phyloP scores from a whole-genome alignment of 768 basidiomycete genomes.

The Lepiota venenata region DNA sequence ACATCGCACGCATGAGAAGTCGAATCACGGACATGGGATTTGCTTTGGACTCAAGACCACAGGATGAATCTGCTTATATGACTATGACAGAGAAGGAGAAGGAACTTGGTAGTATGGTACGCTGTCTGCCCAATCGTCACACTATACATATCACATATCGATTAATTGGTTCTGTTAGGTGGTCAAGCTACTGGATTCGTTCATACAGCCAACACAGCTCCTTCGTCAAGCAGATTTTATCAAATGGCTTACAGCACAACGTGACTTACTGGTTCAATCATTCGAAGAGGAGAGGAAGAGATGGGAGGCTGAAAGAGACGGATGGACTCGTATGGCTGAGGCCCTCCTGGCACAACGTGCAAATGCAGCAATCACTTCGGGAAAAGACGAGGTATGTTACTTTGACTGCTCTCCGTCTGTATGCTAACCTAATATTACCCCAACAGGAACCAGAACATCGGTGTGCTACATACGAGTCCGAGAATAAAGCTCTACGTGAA shows the following conservation, averaged over 20 bases:
- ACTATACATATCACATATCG: conserved; percentile 14
- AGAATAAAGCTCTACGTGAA: conserved; percentile 57
- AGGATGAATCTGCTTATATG: neutral
- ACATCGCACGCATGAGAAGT: conserved; percentile 46
- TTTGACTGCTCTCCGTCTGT: conserved; percentile 5
- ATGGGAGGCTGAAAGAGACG: conserved; percentile 60
- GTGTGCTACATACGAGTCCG: conserved; percentile 47
- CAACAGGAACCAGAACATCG: conserved; percentile 55
- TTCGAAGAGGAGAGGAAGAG: conserved; percentile 55
- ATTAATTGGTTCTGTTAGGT: conserved; percentile 30
- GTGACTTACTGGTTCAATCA: conserved; percentile 51
- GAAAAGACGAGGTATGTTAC: conserved; percentile 44
- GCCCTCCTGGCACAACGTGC: conserved; percentile 53
- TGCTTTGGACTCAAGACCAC: conserved; percentile 3
- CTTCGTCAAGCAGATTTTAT: conserved; percentile 62
- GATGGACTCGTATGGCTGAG: conserved; percentile 67
- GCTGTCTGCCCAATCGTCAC: conserved; percentile 12
- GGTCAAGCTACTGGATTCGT: conserved; percentile 35
- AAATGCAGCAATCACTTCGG: conserved; percentile 26
- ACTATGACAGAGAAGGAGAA: conserved; percentile 35
- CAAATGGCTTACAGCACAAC: conserved; percentile 49
- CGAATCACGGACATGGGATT: conserved; percentile 43
- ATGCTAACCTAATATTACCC: conserved; percentile 11
- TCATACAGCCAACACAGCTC: conserved; percentile 41
- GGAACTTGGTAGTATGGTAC: conserved; percentile 58